Evolutionary conservation across 2,329 filamentous ascomycete species (phyloP).

Genomic region (Hypoxylon sp.): DNA sequence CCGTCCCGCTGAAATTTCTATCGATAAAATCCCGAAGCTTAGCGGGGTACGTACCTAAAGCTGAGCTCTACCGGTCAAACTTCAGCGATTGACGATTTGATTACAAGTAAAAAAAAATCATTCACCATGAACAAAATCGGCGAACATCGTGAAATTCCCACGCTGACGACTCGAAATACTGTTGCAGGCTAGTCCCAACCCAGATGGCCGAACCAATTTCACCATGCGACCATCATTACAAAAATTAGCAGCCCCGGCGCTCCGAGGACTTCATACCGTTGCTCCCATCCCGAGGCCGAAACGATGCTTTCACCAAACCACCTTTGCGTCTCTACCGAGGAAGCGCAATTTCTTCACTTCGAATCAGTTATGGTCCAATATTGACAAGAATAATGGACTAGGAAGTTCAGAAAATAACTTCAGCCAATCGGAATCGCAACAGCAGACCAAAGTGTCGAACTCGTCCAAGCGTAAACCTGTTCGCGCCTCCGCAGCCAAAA

Average conservation of each 20-base stretch:
- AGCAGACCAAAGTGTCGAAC: conserved; percentile 32
- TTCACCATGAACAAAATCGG: background rate
- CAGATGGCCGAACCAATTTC: conserved; percentile 39
- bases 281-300: conserved; percentile 44
- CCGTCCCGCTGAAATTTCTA: background rate
- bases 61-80: background rate
- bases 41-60: background rate
- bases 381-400: conserved; percentile 39
- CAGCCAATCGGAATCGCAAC: conserved; percentile 14
- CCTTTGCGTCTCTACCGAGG: conserved; percentile 56
- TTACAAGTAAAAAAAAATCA: conserved; percentile 5
- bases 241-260: conserved; percentile 37
- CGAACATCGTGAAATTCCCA: too few relatives aligned
- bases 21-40: conserved; percentile 14
- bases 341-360: conserved; percentile 73
- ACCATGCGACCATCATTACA: conserved; percentile 43
- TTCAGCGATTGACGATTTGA: background rate
- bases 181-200: conserved; percentile 11
- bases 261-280: conserved; percentile 43
- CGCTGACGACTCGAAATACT: conserved; percentile 4
- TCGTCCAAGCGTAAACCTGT: conserved; percentile 57
- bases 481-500: conserved; percentile 63
- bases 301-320: conserved; percentile 58
- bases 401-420: conserved; percentile 4
- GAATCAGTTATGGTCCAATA: conserved; percentile 61